Conservation (phyloP, 2,329 filamentous ascomycete genomes). For the Chrysoporthe austroafricana region DNA sequence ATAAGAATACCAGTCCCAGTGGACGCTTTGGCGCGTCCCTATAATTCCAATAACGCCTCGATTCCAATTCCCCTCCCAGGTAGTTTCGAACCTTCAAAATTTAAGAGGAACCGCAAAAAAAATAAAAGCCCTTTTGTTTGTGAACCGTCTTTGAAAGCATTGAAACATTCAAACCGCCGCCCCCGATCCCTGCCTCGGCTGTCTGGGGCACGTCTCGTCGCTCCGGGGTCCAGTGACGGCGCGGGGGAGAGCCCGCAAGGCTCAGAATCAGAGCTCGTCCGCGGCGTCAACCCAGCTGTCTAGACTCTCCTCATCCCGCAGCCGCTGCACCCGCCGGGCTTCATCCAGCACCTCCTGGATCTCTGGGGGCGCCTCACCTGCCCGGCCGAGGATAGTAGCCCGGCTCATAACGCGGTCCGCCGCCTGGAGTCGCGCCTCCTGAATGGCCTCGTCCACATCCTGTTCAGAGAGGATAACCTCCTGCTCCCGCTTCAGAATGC, state of each 20-base stretch:
- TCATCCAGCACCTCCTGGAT: neutral
- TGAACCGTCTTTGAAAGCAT: neutral
- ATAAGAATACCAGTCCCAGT: neutral
- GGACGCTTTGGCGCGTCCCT: neutral
- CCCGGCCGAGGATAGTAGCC: conserved; percentile 5
- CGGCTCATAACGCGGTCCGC: conserved; percentile 14
- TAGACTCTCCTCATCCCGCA: neutral
- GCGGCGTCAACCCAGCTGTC: conserved; percentile 8
- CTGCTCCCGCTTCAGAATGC: neutral
- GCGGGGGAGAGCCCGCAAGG: neutral
- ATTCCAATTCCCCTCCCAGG: neutral
- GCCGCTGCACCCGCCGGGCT: neutral
- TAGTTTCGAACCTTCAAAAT: neutral
- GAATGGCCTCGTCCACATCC: neutral
- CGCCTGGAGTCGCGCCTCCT: neutral
- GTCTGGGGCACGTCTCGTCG: neutral
- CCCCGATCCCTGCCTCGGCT: neutral
- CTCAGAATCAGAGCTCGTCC: neutral
- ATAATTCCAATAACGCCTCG: conserved; percentile 1
- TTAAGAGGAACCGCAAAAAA: neutral
- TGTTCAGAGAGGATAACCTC: neutral
- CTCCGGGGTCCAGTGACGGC: neutral
- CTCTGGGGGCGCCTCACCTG: neutral
- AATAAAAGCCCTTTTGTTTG: neutral
- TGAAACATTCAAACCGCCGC: neutral